Evolutionary conservation across 257 asterid genomes (phyloP), one percentile per base, ranked within the genome.

Genomic region (Scutellaria barbata): DNA sequence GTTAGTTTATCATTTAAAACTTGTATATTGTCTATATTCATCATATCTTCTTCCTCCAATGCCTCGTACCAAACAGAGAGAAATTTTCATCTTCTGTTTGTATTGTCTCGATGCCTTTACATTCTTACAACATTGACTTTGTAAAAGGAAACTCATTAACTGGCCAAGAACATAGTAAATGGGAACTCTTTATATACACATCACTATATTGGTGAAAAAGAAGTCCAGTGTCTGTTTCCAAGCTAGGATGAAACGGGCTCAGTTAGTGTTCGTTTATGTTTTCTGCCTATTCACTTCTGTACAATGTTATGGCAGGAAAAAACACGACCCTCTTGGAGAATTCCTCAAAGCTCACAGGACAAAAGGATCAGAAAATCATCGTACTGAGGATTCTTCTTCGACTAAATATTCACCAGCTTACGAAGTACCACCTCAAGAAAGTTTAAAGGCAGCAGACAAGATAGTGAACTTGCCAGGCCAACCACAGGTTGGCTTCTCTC

Each of bases 401-500:
- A 70, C 2, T 8, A 81, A 64, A 1, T 61, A 77, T 59, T 62
- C 77, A 12, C 77, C 66, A 1, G 79, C 74, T 18, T 76, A 79
- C 54, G 33, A 65, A 6, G 60, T 42, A 6, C n/a, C 51, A 5
- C n/a, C 76, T 11, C 86, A 79, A 6, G 57, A 46, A 0, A 82
- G 86, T 3, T n/a, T 73, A 8, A 76, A 82, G 66, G 74, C 66
- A 35, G 53, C 37, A 0, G 84, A 79, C 42, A 58, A 55, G 68
- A 76, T 82, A 2, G 10, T 13, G 1, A n/a, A 8, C 1, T 51
- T 79, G 72, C 84, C 84, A 0, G 87, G 84, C 9, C 84, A 79
- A 67, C 87, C 84, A 3, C 8, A 37, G 4, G 80, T 78, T 12
- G 57, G 66, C 3, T 82, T 82, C 74, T 53, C 76, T 68, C 86